Percentiles rank a stretch among this genome's conserved stretches.
These are phyloP conservation scores for Microascus cirrosus DNA, from an alignment of 2,329 filamentous ascomycete genomes.

Conservation along the genomic window DNA sequence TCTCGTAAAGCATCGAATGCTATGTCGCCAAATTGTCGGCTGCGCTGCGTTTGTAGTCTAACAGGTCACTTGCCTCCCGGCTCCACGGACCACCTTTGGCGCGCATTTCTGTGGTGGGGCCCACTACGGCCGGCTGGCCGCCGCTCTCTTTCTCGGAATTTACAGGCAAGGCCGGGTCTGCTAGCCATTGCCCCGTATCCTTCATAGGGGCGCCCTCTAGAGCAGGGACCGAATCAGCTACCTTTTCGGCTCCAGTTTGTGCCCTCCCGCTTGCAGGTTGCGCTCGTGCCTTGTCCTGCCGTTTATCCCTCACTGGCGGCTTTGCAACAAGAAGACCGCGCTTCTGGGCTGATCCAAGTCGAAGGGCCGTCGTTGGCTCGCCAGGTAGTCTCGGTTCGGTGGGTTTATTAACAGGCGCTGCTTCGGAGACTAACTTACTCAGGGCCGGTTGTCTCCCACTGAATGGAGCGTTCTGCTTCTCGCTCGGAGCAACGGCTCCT, in stretches of 20 bases:
- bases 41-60: constrained; percentile 10
- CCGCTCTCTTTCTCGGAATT: not conserved
- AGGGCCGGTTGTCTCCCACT: not conserved
- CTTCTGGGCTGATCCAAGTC: constrained; percentile 33
- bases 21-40: not conserved
- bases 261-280: not conserved
- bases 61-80: constrained; percentile 21
- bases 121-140: not conserved
- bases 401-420: not conserved
- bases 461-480: not conserved
- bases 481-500: not conserved
- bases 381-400: not conserved
- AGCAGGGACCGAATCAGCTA: not conserved
- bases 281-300: not conserved
- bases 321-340: constrained; percentile 35
- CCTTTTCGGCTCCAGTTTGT: not conserved
- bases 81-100: constrained; percentile 18
- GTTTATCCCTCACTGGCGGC: not conserved
- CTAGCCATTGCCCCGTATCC: not conserved
- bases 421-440: not conserved
- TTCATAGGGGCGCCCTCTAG: not conserved
- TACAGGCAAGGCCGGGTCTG: not conserved
- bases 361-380: constrained; percentile 29
- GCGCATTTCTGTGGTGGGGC: not conserved
- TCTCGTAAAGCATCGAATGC: not conserved